These are phyloP conservation scores for Amanita rimosa DNA, from an alignment of 768 basidiomycete species.

Conservation along the genomic window DNA sequence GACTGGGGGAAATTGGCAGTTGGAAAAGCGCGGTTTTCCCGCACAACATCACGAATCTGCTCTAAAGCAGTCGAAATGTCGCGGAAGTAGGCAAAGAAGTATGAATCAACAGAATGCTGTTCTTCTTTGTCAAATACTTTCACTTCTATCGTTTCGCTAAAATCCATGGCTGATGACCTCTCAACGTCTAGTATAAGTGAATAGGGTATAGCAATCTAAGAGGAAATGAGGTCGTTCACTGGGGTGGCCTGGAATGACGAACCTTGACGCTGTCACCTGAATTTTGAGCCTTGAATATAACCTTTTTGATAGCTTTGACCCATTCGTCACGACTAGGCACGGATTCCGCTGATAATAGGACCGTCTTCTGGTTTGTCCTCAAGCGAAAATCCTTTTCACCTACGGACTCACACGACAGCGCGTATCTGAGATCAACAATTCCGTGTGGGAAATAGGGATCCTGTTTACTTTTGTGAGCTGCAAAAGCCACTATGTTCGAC, in stretches of 20 bases:
- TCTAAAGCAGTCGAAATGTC: constrained; percentile 68
- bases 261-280: constrained; percentile 95
- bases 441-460: constrained; percentile 98
- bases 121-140: constrained; percentile 82
- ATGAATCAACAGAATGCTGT: constrained; percentile 71
- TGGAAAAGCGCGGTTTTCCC: constrained; percentile 33
- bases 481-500: not conserved
- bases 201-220: constrained; percentile 86
- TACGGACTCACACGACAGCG: constrained; percentile 74
- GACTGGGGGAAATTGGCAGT: constrained; percentile 22
- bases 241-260: constrained; percentile 5
- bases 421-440: constrained; percentile 91
- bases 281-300: constrained; percentile 94
- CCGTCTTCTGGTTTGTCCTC: constrained; percentile 69
- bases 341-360: constrained; percentile 68
- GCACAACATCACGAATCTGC: constrained; percentile 71
- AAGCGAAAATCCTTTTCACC: constrained; percentile 75
- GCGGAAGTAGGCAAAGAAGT: constrained; percentile 93
- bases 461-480: constrained; percentile 24
- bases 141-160: constrained; percentile 92
- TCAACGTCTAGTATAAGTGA: constrained; percentile 84
- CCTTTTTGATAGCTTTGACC: constrained; percentile 90
- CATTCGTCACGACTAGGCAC: constrained; percentile 83
- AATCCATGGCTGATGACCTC: constrained; percentile 81
- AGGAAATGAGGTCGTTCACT: constrained; percentile 2